A percentile compares a stretch with the other conserved stretches of the same genome.
Conservation (phyloP, 164 flowering plant species). For the Platanus orientalis region DNA sequence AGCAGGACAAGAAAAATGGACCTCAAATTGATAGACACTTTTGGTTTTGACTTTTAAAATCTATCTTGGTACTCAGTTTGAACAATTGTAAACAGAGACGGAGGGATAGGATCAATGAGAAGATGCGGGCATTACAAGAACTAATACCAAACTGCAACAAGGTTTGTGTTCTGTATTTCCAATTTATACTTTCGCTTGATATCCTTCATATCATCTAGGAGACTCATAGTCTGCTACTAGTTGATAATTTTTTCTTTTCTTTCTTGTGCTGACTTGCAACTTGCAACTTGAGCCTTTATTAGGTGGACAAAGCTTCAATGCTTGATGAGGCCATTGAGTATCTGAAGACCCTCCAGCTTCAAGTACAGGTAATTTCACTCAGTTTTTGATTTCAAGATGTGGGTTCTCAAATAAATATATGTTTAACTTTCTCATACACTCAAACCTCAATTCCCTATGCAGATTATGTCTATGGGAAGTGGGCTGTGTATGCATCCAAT, state of each 20-base stretch:
- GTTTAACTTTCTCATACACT: too few relatives aligned
- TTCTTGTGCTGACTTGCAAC: constrained; percentile 13
- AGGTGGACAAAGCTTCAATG: constrained; percentile 99
- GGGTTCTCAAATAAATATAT: background rate
- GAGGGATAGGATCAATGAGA: constrained; percentile 94
- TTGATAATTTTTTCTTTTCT: background rate
- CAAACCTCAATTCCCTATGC: constrained; percentile 23
- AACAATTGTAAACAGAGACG: constrained; percentile 55
- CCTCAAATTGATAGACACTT: background rate
- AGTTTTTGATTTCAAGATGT: too few relatives aligned
- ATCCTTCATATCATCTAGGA: background rate
- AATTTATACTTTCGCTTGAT: background rate
- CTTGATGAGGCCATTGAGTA: constrained; percentile 98
- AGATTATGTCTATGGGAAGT: constrained; percentile 95
- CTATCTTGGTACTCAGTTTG: background rate
- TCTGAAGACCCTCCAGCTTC: constrained; percentile 90
- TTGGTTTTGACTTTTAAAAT: background rate
- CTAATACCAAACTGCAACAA: constrained; percentile 97
- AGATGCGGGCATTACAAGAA: constrained; percentile 94
- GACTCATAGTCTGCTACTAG: background rate
- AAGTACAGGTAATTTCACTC: constrained; percentile 58
- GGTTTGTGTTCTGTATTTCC: constrained; percentile 31
- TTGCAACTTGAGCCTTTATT: constrained; percentile 15
- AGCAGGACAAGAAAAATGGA: constrained; percentile 17
- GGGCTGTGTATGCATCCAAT: constrained; percentile 86